These are phyloP conservation scores for Pulveroboletus sp. DNA, from an alignment of 768 basidiomycete species.

Conservation along the genomic window DNA sequence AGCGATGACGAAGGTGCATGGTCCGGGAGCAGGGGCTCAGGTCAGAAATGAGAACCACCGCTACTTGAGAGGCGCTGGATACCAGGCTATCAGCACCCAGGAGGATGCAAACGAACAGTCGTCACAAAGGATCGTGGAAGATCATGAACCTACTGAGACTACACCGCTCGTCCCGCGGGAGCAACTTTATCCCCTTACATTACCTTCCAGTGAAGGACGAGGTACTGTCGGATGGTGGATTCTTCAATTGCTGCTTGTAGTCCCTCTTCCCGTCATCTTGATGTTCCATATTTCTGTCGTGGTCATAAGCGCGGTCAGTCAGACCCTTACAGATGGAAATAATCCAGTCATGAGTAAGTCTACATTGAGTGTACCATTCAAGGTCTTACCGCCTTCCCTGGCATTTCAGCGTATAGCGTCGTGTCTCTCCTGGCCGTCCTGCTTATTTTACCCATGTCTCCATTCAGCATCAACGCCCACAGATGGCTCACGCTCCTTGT, in stretches of 20 bases:
- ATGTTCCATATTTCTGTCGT: conserved; percentile 47
- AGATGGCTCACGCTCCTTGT: conserved; percentile 33
- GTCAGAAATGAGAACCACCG: conserved; percentile 1
- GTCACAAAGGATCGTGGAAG: conserved; percentile 26
- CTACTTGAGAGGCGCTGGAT: conserved; percentile 19
- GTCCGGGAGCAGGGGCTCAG: conserved; percentile 6
- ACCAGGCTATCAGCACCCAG: conserved; percentile 23
- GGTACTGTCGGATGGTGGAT: conserved; percentile 49
- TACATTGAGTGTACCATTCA: neutral
- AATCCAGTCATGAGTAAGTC: conserved; percentile 44
- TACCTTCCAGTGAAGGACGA: conserved; percentile 7
- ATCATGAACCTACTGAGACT: conserved; percentile 47
- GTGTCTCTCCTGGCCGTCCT: conserved; percentile 45
- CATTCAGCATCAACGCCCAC: conserved; percentile 55
- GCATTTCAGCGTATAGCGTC: conserved; percentile 43
- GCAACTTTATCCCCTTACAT: conserved; percentile 3
- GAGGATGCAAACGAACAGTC: conserved; percentile 13
- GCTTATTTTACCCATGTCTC: conserved; percentile 55
- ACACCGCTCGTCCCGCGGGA: conserved; percentile 50
- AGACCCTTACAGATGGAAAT: conserved; percentile 63
- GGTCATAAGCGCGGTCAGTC: conserved; percentile 43
- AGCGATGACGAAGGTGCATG: conserved; percentile 22
- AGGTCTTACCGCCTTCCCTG: neutral
- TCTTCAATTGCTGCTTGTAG: conserved; percentile 48
- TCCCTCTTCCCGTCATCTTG: conserved; percentile 51